These are phyloP conservation scores for Pseudogymnoascus sp. DNA, from an alignment of 2,329 filamentous ascomycete species.

Conservation along the genomic window DNA sequence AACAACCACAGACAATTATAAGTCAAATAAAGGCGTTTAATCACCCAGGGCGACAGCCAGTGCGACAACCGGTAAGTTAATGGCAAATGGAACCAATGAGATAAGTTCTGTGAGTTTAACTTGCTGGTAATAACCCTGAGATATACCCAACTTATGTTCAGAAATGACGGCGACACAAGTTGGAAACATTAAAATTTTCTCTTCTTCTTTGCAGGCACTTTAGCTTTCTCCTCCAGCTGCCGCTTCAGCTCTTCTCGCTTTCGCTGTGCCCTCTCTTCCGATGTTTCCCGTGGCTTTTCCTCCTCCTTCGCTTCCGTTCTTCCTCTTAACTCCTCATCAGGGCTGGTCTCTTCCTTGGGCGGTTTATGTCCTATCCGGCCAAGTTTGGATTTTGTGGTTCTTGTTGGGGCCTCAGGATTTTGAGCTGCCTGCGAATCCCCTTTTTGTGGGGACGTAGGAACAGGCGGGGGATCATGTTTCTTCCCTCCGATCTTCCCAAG, in stretches of 20 bases:
- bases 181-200: conserved; percentile 26
- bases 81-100: neutral
- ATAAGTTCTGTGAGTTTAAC: neutral
- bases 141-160: too few species aligned
- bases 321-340: conserved; percentile 15
- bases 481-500: conserved; percentile 25
- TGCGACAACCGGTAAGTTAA: neutral
- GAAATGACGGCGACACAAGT: neutral
- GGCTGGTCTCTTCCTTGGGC: conserved; percentile 16
- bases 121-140: neutral
- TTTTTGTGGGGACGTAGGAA: neutral
- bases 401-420: conserved; percentile 13
- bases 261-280: conserved; percentile 25
- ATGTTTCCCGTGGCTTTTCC: conserved; percentile 22
- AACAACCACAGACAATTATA: neutral
- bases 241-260: conserved; percentile 25
- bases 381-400: conserved; percentile 20
- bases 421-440: neutral
- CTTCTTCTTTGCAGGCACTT: conserved; percentile 28
- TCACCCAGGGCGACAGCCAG: neutral
- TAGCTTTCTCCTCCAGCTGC: conserved; percentile 28
- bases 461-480: conserved; percentile 16
- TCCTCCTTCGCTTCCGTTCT: conserved; percentile 15
- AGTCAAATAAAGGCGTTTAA: neutral
- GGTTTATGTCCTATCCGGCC: conserved; percentile 19